phyloP scores from a whole-genome alignment of 139 green algal species.

The Tetraselmis striata region DNA sequence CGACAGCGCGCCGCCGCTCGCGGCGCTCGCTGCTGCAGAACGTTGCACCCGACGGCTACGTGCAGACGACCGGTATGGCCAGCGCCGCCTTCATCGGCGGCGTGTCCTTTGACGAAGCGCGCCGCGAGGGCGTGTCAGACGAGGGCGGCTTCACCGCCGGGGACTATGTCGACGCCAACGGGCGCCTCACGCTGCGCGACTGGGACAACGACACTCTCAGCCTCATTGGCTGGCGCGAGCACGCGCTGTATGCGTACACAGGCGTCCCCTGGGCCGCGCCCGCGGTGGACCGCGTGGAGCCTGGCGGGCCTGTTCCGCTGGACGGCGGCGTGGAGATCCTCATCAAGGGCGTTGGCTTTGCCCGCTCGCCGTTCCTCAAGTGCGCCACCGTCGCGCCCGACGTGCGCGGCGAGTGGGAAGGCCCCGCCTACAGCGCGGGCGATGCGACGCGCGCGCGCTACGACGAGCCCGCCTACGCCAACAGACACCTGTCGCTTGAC shows the following conservation, averaged over 20 bases:
- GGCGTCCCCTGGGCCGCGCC: slow-evolving; percentile 19
- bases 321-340: slow-evolving; percentile 8
- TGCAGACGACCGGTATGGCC: not conserved
- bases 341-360: slow-evolving; percentile 15
- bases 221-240: not conserved
- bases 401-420: not conserved
- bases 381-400: slow-evolving; percentile 11
- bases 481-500: not conserved
- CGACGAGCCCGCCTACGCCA: not conserved
- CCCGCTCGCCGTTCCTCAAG: slow-evolving; percentile 12
- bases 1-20: not conserved
- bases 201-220: slow-evolving; percentile 11
- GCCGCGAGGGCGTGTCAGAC: slow-evolving; percentile 1
- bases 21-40: not conserved
- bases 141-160: not conserved
- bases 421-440: not conserved
- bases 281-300: not conserved
- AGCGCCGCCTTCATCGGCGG: not conserved
- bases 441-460: not conserved
- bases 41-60: not conserved
- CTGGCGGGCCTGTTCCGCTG: slow-evolving; percentile 4
- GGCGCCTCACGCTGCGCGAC: not conserved
- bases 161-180: not conserved
- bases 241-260: slow-evolving; percentile 14
- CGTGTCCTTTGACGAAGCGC: not conserved